phyloP scores from a whole-genome alignment of 345 rosid genomes.

The Citrus unshiu region DNA sequence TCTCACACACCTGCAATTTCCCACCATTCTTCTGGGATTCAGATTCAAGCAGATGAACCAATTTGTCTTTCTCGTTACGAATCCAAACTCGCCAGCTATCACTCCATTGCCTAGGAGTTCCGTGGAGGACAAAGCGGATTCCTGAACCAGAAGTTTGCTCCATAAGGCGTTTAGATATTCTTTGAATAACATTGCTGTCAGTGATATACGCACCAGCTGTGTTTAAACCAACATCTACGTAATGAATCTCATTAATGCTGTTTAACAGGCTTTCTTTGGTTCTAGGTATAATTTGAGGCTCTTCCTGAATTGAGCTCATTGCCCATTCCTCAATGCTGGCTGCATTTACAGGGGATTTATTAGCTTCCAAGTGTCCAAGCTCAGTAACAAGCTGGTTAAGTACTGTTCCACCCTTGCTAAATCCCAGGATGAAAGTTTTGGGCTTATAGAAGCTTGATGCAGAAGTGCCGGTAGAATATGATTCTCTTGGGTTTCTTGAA shows the following conservation, averaged over 20 bases:
- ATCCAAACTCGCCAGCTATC: conserved; percentile 60
- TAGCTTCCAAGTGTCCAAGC: conserved; percentile 37
- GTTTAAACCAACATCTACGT: conserved; percentile 83
- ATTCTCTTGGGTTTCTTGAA: conserved; percentile 22
- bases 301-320: conserved; percentile 6
- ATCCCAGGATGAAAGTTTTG: conserved; percentile 63
- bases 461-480: conserved; percentile 4
- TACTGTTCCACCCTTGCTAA: conserved; percentile 89
- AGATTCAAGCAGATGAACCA: conserved; percentile 45
- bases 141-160: conserved; percentile 20
- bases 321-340: conserved; percentile 14
- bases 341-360: conserved; percentile 9
- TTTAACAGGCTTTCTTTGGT: conserved; percentile 47
- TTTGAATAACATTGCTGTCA: conserved; percentile 41
- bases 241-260: conserved; percentile 69
- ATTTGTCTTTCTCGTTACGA: conserved; percentile 51
- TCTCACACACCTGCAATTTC: conserved; percentile 50
- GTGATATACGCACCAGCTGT: conserved; percentile 67
- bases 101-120: conserved; percentile 95
- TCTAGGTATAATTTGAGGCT: conserved; percentile 41
- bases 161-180: conserved; percentile 36
- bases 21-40: conserved; percentile 41
- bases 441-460: conserved; percentile 26
- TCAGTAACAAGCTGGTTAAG: conserved; percentile 78
- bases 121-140: conserved; percentile 58